These are phyloP conservation scores for Colletotrichum spaethianum DNA, from an alignment of 2,329 filamentous ascomycete genomes.

Conservation along the genomic window DNA sequence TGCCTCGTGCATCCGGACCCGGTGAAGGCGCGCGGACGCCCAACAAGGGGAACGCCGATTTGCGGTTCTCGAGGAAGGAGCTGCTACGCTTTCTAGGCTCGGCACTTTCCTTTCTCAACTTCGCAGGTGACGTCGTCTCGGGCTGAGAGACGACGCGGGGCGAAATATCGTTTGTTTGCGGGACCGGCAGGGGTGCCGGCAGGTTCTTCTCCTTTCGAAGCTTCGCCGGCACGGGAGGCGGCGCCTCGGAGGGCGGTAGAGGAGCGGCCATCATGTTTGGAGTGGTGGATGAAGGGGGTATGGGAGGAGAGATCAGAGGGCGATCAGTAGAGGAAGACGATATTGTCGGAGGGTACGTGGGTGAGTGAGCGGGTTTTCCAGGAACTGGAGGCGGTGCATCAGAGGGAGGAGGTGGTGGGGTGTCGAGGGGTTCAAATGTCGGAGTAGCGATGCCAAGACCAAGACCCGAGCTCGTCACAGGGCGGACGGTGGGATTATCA, in stretches of 20 bases:
- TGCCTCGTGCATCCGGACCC: slow-evolving; percentile 55
- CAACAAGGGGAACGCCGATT: slow-evolving; percentile 43
- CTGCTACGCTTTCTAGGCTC: slow-evolving; percentile 51
- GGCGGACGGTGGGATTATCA: slow-evolving; percentile 23
- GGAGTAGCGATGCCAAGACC: slow-evolving; percentile 32
- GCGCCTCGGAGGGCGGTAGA: slow-evolving; percentile 32
- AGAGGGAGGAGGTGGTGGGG: slow-evolving; percentile 25
- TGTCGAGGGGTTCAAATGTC: slow-evolving; percentile 18
- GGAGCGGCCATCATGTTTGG: slow-evolving; percentile 31
- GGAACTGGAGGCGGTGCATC: slow-evolving; percentile 38
- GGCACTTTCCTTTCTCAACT: slow-evolving; percentile 51
- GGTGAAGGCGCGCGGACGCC: slow-evolving; percentile 51
- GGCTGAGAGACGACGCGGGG: slow-evolving; percentile 25
- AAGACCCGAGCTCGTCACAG: slow-evolving; percentile 24
- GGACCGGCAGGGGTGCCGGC: slow-evolving; percentile 18
- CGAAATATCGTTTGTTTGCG: slow-evolving; percentile 5
- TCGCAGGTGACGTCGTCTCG: slow-evolving; percentile 38
- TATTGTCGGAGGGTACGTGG: slow-evolving; percentile 9
- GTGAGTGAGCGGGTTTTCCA: slow-evolving; percentile 21
- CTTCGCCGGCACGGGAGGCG: slow-evolving; percentile 33
- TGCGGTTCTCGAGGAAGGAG: slow-evolving; percentile 49
- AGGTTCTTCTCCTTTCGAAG: slow-evolving; percentile 36
- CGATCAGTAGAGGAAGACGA: slow-evolving; percentile 13
- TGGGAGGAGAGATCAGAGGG: slow-evolving; percentile 11
- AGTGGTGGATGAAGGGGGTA: slow-evolving; percentile 24